These are phyloP conservation scores for Ilex aquifolium DNA, from an alignment of 257 asterid species.

Conservation along the genomic window DNA sequence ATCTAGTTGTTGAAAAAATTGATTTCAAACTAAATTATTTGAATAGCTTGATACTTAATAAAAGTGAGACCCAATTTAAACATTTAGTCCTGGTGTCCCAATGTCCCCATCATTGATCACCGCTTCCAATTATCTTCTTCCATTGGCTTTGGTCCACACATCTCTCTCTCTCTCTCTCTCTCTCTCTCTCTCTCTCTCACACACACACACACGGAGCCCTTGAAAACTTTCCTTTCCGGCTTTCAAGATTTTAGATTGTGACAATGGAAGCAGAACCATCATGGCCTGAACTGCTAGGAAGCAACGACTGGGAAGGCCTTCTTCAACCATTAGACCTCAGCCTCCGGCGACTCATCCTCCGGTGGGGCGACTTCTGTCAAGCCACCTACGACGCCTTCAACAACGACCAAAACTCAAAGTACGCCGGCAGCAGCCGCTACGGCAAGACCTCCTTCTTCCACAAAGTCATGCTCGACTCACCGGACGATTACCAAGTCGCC, in stretches of 20 bases:
- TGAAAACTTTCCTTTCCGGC: too few relatives aligned
- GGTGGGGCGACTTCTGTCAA: conserved; percentile 85
- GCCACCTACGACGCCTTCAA: conserved; percentile 89
- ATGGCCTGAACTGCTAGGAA: conserved; percentile 62
- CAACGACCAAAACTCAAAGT: conserved; percentile 74
- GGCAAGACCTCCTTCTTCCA: conserved; percentile 66
- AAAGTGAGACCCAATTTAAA: too few relatives aligned
- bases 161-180: too few relatives aligned
- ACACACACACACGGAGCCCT: too few relatives aligned
- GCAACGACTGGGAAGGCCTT: conserved; percentile 66
- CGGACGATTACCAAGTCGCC: conserved; percentile 40
- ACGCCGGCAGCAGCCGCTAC: conserved; percentile 76
- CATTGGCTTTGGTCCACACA: too few relatives aligned
- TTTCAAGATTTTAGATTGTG: background rate
- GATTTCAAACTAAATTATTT: too few relatives aligned
- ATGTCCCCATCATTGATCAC: too few relatives aligned
- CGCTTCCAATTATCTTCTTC: too few relatives aligned
- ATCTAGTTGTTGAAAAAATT: too few relatives aligned
- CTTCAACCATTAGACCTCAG: conserved; percentile 52
- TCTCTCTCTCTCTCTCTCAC: too few relatives aligned
- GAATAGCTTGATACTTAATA: too few relatives aligned
- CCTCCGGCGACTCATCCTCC: conserved; percentile 67
- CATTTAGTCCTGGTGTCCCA: too few relatives aligned
- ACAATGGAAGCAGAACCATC: conserved; percentile 23
- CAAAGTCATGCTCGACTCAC: conserved; percentile 50